Evolutionary conservation across 2,329 filamentous ascomycete genomes (phyloP).

Genomic region (Macrophomina phaseolina): DNA sequence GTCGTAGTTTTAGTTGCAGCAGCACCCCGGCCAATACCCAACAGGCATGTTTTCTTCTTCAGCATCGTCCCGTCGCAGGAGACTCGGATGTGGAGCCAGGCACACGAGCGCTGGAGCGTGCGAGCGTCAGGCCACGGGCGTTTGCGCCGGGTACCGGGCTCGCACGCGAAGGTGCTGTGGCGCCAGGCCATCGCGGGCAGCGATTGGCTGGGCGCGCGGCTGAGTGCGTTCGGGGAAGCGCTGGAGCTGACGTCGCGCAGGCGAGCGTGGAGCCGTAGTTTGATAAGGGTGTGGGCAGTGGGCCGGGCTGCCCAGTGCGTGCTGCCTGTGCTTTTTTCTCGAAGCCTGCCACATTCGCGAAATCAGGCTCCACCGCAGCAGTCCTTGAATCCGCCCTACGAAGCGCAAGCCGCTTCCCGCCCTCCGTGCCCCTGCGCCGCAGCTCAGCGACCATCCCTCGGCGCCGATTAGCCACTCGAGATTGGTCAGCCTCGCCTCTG

Average conservation of each 20-base stretch:
- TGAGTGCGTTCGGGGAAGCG: conserved; percentile 17
- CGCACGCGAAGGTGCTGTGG: background rate
- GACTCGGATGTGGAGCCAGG: background rate
- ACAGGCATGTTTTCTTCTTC: conserved; percentile 16
- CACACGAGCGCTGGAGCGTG: background rate
- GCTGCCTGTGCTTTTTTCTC: conserved; percentile 13
- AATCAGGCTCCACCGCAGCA: conserved; percentile 17
- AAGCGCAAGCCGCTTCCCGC: conserved; percentile 23
- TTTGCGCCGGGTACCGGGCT: conserved; percentile 10
- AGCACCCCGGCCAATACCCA: conserved; percentile 19
- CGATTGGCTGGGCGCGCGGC: conserved; percentile 15
- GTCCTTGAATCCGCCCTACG: conserved; percentile 22
- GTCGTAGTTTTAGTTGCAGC: conserved; percentile 25
- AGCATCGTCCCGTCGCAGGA: background rate
- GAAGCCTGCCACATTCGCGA: conserved; percentile 12
- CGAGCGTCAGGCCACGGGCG: conserved; percentile 13
- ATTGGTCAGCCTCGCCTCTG: background rate
- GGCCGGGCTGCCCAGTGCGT: background rate
- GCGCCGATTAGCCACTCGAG: conserved; percentile 19
- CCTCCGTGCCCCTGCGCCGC: conserved; percentile 8
- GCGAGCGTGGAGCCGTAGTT: conserved; percentile 18
- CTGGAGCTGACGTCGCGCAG: conserved; percentile 17
- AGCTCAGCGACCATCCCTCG: conserved; percentile 24
- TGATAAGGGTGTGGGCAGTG: conserved; percentile 21
- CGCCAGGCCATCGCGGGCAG: conserved; percentile 1